phyloP scores from a whole-genome alignment of 75 land plant species.

The Picea glauca region DNA sequence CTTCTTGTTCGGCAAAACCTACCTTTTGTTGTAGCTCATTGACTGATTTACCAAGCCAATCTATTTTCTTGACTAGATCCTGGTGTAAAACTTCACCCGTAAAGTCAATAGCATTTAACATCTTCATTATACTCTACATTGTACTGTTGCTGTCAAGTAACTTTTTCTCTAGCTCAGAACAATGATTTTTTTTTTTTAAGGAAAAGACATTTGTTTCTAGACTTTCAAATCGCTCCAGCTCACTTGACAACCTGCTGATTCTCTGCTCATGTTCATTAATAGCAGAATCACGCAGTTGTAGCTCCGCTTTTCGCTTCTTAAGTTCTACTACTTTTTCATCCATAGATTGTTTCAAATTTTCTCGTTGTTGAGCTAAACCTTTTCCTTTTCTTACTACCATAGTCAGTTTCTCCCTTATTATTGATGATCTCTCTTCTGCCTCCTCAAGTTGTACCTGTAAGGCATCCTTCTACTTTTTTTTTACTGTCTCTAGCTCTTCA shows the following conservation, averaged over 20 bases:
- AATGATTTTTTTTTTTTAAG: slow-evolving; percentile 17
- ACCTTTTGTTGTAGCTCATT: slow-evolving; percentile 31
- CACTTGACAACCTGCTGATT: slow-evolving; percentile 25
- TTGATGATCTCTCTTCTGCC: no score
- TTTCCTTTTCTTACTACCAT: no score
- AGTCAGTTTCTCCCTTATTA: no score
- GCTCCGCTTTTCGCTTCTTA: slow-evolving; percentile 42
- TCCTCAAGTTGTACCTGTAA: no score
- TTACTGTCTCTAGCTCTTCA: slow-evolving; percentile 39
- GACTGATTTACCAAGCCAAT: slow-evolving; percentile 27
- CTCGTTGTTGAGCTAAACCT: no score
- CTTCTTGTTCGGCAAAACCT: slow-evolving; percentile 51
- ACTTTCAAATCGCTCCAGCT: slow-evolving; percentile 20
- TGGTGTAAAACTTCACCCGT: slow-evolving; percentile 25
- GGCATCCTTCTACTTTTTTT: no score
- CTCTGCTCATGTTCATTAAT: slow-evolving; percentile 20
- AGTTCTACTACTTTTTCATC: slow-evolving; percentile 52
- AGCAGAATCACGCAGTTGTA: slow-evolving; percentile 21
- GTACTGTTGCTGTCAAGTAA: slow-evolving; percentile 28
- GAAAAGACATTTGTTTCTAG: slow-evolving; percentile 44
- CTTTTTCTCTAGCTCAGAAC: slow-evolving; percentile 25
- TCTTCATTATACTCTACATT: slow-evolving; percentile 25
- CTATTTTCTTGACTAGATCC: slow-evolving; percentile 53
- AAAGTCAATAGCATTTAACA: slow-evolving; percentile 23
- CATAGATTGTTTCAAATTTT: slow-evolving; percentile 52